Evolutionary conservation across 148 eudicot species (phyloP).

Genomic region (Fallopia convolvulus): DNA sequence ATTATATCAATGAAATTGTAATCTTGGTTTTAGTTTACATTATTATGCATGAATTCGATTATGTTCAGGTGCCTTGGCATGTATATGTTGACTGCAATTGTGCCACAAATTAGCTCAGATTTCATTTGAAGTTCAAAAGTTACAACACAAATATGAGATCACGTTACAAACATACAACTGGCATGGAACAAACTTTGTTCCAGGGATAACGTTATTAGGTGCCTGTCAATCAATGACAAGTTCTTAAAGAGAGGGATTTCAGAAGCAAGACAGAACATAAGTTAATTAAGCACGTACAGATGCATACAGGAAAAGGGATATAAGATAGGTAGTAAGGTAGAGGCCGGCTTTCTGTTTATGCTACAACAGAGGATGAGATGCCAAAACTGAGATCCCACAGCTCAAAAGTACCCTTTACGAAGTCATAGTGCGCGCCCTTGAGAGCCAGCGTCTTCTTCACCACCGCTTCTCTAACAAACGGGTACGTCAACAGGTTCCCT

Average conservation of each 20-base stretch:
- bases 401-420: constrained; percentile 65
- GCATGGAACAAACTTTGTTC: background rate
- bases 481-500: constrained; percentile 75
- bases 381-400: constrained; percentile 59
- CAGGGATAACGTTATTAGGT: background rate
- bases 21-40: no score
- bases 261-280: background rate
- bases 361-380: constrained; percentile 26
- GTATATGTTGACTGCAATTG: no score
- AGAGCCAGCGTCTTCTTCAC: constrained; percentile 45
- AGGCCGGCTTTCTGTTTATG: background rate
- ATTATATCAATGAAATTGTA: no score
- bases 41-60: no score
- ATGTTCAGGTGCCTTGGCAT: no score
- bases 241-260: no score
- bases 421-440: constrained; percentile 88
- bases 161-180: background rate
- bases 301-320: background rate
- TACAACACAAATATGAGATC: background rate
- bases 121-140: background rate
- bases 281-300: background rate
- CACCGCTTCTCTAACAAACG: constrained; percentile 72
- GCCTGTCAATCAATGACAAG: no score
- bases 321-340: background rate
- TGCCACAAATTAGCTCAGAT: background rate